Evolutionary conservation across 2,329 filamentous ascomycete genomes (phyloP).

Genomic region (Celoporthe dispersa): DNA sequence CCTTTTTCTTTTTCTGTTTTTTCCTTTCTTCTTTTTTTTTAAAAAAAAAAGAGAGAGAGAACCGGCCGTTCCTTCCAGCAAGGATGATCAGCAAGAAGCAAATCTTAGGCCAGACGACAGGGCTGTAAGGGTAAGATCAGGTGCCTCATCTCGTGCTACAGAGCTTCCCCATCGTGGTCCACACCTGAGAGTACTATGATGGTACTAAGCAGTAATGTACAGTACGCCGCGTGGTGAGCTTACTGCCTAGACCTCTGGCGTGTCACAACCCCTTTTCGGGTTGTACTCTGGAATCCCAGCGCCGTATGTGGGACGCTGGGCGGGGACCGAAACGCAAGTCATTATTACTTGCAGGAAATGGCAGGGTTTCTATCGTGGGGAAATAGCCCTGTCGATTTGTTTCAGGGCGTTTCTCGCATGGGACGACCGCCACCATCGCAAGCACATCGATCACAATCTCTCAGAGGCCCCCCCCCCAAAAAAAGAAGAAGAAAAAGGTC

Average conservation of each 20-base stretch:
- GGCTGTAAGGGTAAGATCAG: not conserved
- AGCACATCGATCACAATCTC: conserved; percentile 9
- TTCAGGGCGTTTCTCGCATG: conserved; percentile 20
- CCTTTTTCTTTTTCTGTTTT: not conserved
- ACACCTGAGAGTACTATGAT: not conserved
- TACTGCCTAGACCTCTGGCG: conserved; percentile 2
- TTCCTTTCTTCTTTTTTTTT: not conserved
- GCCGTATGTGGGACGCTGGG: conserved; percentile 6
- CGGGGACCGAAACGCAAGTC: conserved; percentile 21
- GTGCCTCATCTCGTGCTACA: conserved; percentile 3
- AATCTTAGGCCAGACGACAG: not conserved
- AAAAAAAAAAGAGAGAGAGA: too few species aligned
- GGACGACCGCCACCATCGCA: not conserved
- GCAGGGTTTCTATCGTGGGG: conserved; percentile 24
- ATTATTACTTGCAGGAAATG: conserved; percentile 25
- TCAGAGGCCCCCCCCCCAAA: too few species aligned
- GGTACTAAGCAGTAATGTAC: not conserved
- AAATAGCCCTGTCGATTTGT: conserved; percentile 26
- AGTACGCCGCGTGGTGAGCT: not conserved
- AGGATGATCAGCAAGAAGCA: conserved; percentile 1
- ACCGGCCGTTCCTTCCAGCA: not conserved
- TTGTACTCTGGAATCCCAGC: conserved; percentile 3
- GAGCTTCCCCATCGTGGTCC: not conserved
- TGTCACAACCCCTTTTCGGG: conserved; percentile 20
- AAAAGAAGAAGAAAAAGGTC: conserved; percentile 3